Evolutionary conservation across 805 yeast species (phyloP).

Genomic region (Cyberlindnera americana): DNA sequence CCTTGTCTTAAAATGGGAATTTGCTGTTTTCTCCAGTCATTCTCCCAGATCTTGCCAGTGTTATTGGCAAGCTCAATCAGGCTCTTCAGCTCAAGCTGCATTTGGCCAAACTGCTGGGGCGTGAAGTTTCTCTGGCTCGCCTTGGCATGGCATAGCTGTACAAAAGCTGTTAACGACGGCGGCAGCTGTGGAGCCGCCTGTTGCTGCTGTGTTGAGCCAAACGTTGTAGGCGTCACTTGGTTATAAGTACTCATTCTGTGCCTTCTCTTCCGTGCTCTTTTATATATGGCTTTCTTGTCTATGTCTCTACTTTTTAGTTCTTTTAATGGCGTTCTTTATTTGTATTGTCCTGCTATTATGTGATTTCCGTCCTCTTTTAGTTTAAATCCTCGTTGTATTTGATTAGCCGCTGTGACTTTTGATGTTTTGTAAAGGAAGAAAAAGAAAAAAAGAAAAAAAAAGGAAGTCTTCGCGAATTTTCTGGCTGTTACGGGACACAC

Average conservation of each 20-base stretch:
- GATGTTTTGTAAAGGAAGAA: too few relatives aligned
- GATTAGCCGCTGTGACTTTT: too few relatives aligned
- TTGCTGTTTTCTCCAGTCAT: conserved; percentile 28
- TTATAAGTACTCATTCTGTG: conserved; percentile 17
- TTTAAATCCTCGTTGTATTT: too few relatives aligned
- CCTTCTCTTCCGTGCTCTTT: too few relatives aligned
- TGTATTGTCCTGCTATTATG: too few relatives aligned
- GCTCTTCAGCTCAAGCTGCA: conserved; percentile 25
- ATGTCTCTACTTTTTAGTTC: too few relatives aligned
- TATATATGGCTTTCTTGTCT: too few relatives aligned
- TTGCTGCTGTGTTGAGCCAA: conserved; percentile 11
- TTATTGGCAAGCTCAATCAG: conserved; percentile 27
- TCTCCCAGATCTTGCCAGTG: conserved; percentile 24
- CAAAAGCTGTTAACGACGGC: conserved; percentile 20
- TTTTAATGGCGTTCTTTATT: too few relatives aligned
- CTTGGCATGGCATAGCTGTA: conserved; percentile 21
- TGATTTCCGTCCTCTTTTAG: too few relatives aligned
- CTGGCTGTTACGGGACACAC: background rate
- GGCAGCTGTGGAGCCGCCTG: conserved; percentile 18
- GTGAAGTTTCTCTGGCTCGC: conserved; percentile 17
- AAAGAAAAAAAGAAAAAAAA: too few relatives aligned
- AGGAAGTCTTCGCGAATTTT: too few relatives aligned
- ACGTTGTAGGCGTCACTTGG: conserved; percentile 15
- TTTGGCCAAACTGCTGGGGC: conserved; percentile 11
- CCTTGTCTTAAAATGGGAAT: conserved; percentile 23